These are phyloP conservation scores for Cyanidiococcus yangmingshanensis DNA, from an alignment of 23 red algal species.

Conservation along the genomic window DNA sequence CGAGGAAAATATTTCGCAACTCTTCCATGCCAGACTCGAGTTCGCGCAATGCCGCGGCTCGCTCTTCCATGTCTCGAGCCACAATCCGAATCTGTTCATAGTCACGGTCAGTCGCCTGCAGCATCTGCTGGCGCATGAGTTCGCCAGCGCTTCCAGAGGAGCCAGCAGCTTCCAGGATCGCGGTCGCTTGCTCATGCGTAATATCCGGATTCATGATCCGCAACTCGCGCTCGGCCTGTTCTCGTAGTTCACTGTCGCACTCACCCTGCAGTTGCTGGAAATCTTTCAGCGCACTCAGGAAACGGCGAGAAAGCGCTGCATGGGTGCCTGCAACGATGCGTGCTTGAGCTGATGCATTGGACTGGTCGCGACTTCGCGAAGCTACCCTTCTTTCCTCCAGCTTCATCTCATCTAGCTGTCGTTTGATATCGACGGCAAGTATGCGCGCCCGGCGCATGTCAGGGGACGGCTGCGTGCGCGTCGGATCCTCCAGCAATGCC, in stretches of 20 bases:
- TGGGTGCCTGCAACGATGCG: constrained; percentile 30
- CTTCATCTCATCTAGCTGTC: constrained; percentile 20
- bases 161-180: constrained; percentile 21
- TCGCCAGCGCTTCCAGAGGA: constrained; percentile 19
- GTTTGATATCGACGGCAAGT: constrained; percentile 28
- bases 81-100: constrained; percentile 26
- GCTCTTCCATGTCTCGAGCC: constrained; percentile 29
- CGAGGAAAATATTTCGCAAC: constrained; percentile 88
- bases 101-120: constrained; percentile 23
- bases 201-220: constrained; percentile 30
- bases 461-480: constrained; percentile 7
- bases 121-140: constrained; percentile 32
- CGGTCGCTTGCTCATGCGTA: constrained; percentile 17
- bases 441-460: constrained; percentile 22
- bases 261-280: constrained; percentile 34
- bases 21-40: constrained; percentile 65
- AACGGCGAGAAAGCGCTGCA: constrained; percentile 26
- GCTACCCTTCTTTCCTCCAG: not conserved
- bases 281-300: constrained; percentile 27
- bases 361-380: constrained; percentile 8
- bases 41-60: constrained; percentile 27
- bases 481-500: constrained; percentile 27
- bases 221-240: constrained; percentile 31
- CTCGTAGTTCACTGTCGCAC: constrained; percentile 24
- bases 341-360: constrained; percentile 9